Evolutionary conservation across 2,329 filamentous ascomycete genomes (phyloP).

Genomic region (Exserohilum turcica): DNA sequence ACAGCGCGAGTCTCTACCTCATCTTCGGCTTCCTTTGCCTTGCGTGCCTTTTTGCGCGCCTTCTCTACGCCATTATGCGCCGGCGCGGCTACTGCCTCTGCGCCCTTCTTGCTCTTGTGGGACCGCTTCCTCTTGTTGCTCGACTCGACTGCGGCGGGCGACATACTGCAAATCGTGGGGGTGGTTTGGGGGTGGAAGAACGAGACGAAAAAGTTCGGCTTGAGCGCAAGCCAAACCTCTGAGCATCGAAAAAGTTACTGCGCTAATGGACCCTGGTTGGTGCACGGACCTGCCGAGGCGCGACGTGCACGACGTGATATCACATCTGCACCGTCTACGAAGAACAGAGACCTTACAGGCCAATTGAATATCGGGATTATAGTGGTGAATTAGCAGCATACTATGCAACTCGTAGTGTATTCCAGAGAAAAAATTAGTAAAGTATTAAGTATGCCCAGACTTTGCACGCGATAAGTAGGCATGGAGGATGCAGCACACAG

Average conservation of each 20-base stretch:
- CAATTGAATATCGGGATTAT: too few relatives aligned
- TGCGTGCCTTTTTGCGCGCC: conserved; percentile 44
- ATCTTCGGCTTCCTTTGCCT: conserved; percentile 46
- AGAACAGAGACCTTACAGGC: too few relatives aligned
- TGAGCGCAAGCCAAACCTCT: conserved; percentile 11
- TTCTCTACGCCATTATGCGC: conserved; percentile 26
- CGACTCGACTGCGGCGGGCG: conserved; percentile 46
- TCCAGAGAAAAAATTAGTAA: too few relatives aligned
- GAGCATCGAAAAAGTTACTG: conserved; percentile 12
- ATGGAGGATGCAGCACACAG: too few relatives aligned
- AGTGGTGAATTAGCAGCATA: too few relatives aligned
- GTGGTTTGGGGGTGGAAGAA: neutral
- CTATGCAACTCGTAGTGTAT: too few relatives aligned
- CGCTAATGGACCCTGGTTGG: conserved; percentile 10
- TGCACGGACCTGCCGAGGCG: conserved; percentile 4
- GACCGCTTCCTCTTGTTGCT: conserved; percentile 56
- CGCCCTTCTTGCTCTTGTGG: conserved; percentile 47
- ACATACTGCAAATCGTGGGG: conserved; percentile 36
- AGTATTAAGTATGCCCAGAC: too few relatives aligned
- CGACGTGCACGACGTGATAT: conserved; percentile 2
- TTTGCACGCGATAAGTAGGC: too few relatives aligned
- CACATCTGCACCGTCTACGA: neutral
- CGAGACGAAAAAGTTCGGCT: conserved; percentile 11
- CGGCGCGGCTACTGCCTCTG: conserved; percentile 29
- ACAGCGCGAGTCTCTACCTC: conserved; percentile 33